Percentiles rank a stretch among this genome's conserved stretches.
phyloP scores from a whole-genome alignment of 1,139 yeast genomes.

The Wickerhamiella pararugosa region DNA sequence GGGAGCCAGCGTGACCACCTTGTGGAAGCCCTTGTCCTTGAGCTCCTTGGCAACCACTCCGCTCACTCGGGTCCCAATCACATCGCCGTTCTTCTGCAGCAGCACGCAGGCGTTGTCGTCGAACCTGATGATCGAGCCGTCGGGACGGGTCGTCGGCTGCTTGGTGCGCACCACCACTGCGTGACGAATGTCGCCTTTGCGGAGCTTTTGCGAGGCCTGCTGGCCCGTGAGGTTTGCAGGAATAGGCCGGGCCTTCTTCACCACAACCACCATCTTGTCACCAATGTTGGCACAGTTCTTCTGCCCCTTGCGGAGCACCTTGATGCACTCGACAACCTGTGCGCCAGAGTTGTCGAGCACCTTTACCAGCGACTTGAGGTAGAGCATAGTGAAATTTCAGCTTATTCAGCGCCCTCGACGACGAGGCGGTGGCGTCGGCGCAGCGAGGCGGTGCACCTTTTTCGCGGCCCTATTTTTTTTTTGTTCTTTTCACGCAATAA shows the following conservation, averaged over 20 bases:
- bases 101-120: constrained; percentile 97
- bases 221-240: constrained; percentile 33
- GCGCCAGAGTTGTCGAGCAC: constrained; percentile 96
- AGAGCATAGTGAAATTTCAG: constrained; percentile 39
- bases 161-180: constrained; percentile 92
- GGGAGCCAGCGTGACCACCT: constrained; percentile 84
- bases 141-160: constrained; percentile 70
- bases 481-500: too few relatives aligned
- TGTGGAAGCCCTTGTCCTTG: constrained; percentile 68
- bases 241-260: constrained; percentile 79
- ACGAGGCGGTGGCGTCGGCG: too few relatives aligned
- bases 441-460: not conserved
- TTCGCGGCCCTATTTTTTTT: not conserved
- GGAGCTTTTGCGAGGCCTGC: constrained; percentile 47
- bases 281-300: constrained; percentile 67
- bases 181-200: constrained; percentile 90
- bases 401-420: too few relatives aligned
- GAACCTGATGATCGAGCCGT: constrained; percentile 75
- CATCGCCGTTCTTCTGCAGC: constrained; percentile 79
- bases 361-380: constrained; percentile 73
- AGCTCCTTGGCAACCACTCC: constrained; percentile 89
- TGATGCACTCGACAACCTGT: constrained; percentile 86
- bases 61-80: constrained; percentile 85
- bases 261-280: constrained; percentile 87
- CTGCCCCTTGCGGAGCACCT: constrained; percentile 81